Evolutionary conservation across 768 basidiomycete species (phyloP), one percentile per base, ranked within the genome.

Genomic region (Boletus speciosus): DNA sequence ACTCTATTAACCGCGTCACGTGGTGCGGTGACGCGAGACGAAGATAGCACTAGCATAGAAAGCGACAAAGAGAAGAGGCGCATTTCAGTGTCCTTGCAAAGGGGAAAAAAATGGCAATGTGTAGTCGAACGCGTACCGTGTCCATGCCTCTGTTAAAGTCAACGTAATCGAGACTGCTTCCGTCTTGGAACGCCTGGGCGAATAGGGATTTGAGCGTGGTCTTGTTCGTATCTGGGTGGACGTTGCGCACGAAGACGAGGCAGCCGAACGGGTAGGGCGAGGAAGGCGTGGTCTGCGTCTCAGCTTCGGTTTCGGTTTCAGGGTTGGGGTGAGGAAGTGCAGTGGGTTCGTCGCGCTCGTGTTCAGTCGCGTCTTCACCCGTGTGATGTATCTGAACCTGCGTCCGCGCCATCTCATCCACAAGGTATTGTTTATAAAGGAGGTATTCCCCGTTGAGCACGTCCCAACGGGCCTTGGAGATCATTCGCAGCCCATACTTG

Each of bases 121-220:
- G 12, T 35, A 35, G 9, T 47, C 2, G 21, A 9, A 46, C 2
- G 45, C 83, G 43, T 61, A 90, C 90, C 16, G 79, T 77, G 57
- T 89, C 83, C 76, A 87, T 83, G 15, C 87, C 85, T 66, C 90
- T 92, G 59, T 66, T 82, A 66, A 81, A 92, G 69, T 93, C 90
- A 16, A 92, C 79, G 51, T 93, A 93, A 62, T 92, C 87, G 29
- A 93, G 67, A 27, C 39, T 35, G 42, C 7, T 35, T 14, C 49
- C 47, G 1, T 40, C 61, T 19, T 34, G 47, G 41, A 83, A 77
- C 2, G 80, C 76, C 7, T 63, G 65, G 0, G 74, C 61, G 55
- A 91, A 84, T 6, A 90, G 66, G 3, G 73, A 66, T 40, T 82
- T 85, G 15, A 93, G 74, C 0, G 87, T 85, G 0, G 91, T 92